Percentiles rank a stretch among this genome's conserved stretches.
Evolutionary conservation across 1,284 basidiomycete species (phyloP).

Genomic region (Trametes pubescens): DNA sequence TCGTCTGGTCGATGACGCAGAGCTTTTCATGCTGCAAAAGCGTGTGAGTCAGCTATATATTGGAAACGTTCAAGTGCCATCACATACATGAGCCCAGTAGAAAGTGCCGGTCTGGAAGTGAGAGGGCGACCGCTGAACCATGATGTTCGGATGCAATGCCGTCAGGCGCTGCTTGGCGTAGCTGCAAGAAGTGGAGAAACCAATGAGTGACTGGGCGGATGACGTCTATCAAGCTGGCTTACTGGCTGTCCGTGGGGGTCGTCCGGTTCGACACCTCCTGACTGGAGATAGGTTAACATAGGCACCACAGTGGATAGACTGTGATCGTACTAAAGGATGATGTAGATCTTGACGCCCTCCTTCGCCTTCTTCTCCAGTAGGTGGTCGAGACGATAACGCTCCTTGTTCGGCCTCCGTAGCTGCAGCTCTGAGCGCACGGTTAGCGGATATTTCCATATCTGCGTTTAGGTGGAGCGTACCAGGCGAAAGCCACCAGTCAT

Average conservation of each 20-base stretch:
- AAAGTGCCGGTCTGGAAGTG: slow-evolving; percentile 98
- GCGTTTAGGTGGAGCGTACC: slow-evolving; percentile 51
- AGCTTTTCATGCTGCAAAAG: slow-evolving; percentile 90
- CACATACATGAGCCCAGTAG: slow-evolving; percentile 92
- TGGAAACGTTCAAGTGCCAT: background rate
- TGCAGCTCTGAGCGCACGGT: slow-evolving; percentile 71
- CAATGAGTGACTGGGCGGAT: slow-evolving; percentile 1
- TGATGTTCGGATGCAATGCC: slow-evolving; percentile 90
- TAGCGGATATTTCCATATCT: slow-evolving; percentile 3
- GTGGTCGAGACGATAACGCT: slow-evolving; percentile 89
- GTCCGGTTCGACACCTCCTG: slow-evolving; percentile 98
- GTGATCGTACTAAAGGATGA: slow-evolving; percentile 86
- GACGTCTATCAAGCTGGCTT: slow-evolving; percentile 36
- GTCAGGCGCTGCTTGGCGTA: slow-evolving; percentile 94
- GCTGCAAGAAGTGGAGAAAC: slow-evolving; percentile 46
- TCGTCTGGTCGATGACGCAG: slow-evolving; percentile 96
- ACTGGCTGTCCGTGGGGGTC: slow-evolving; percentile 93
- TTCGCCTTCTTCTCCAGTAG: slow-evolving; percentile 93
- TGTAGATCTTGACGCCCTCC: slow-evolving; percentile 96
- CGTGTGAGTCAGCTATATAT: slow-evolving; percentile 8
- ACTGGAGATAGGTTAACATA: slow-evolving; percentile 48
- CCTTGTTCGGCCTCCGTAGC: slow-evolving; percentile 84
- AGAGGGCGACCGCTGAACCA: slow-evolving; percentile 96
- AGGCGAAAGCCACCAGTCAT: slow-evolving; percentile 96
- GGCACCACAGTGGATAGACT: background rate